Base-by-base conservation (phyloP, 768 basidiomycete species). In the Panaeolus cyanescens region DNA sequence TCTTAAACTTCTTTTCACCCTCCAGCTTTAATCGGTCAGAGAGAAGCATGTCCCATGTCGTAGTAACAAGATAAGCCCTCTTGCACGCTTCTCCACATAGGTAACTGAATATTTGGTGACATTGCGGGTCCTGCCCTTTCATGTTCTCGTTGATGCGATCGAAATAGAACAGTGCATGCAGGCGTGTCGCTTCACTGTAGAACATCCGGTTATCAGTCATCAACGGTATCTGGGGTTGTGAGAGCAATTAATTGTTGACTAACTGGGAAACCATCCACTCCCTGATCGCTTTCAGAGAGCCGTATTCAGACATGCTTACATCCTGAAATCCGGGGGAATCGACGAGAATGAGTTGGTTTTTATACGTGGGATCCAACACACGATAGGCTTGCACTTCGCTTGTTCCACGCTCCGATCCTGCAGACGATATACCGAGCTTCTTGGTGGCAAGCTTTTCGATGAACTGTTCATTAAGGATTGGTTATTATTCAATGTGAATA, bases 141-240 rank as follows among this genome's bases (percentile, higher is more conserved):
- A 8, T 2, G 22, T 4, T 12, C 1, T 20, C 0, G 39, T 7
- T 20, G 6, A 42, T 20, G 20, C 19, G 2, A 22, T 42, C 39
- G 6, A 42, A 0, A 42, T 3, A 42, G 7, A 42, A 22, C 19
- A 42, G 19, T 3, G 19, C 19, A 9, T 42, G 19, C 5, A 42
- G 22, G 5, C 39, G 39, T 8, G 39, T n/a, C 19, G 19, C 19
- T 6, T 42, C 22, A 5, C 39, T 42, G n/a, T n/a, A n/a, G n/a
- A n/a, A n/a, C 8, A 20, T 20, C 2, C 13, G 5, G 3, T n/a
- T 6, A 42, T 17, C n/a, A 5, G 9, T 19, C 22, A 22, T n/a
- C 17, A 3, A 4, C 1, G 6, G 5, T 2, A 5, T n/a, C n/a
- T n/a, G 19, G n/a, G n/a, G n/a, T n/a, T 0, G 1, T n/a, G 8